phyloP scores from a whole-genome alignment of 2,329 filamentous ascomycete species.

The Chaetomium globosum region DNA sequence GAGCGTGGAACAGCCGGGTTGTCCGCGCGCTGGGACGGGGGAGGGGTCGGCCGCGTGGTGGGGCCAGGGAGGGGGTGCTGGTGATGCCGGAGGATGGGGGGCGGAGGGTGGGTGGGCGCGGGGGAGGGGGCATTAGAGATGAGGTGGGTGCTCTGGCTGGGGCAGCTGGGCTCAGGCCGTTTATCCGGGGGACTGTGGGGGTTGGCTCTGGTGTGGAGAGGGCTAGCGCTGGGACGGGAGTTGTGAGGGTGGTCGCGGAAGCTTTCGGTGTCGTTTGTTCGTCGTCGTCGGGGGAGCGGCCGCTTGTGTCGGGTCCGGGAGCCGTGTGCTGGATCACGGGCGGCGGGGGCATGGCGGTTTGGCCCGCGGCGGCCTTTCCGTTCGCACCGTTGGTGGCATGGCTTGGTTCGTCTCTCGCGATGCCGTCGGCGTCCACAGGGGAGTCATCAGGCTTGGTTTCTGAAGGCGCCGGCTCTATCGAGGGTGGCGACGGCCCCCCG shows the following conservation, averaged over 20 bases:
- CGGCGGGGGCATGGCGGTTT: conserved; percentile 31
- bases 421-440: conserved; percentile 24
- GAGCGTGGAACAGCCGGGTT: conserved; percentile 41
- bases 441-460: conserved; percentile 20
- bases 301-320: conserved; percentile 19
- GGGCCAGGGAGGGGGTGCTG: conserved; percentile 18
- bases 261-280: conserved; percentile 58
- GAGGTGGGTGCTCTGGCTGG: conserved; percentile 19
- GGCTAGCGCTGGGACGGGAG: conserved; percentile 51
- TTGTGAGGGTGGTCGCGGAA: conserved; percentile 37
- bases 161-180: background rate
- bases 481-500: conserved; percentile 32
- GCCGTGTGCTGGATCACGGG: conserved; percentile 29
- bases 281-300: conserved; percentile 35
- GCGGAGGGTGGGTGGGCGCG: conserved; percentile 35
- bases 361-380: background rate
- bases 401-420: conserved; percentile 1
- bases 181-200: background rate
- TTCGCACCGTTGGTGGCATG: conserved; percentile 6
- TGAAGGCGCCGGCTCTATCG: conserved; percentile 24
- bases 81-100: conserved; percentile 20
- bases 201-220: conserved; percentile 42
- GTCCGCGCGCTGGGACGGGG: conserved; percentile 26
- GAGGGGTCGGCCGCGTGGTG: conserved; percentile 36
- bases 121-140: conserved; percentile 40